These are phyloP conservation scores for sweet orange (Citrus sinensis) DNA, from an alignment of 345 rosid species.

Conservation along the genomic window DVS_A1.0 CM039163.1:40246001-40246500, in stretches of 20 bases:
- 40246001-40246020: background rate
- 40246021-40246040: background rate
- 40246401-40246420: constrained; percentile 91
- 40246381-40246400: constrained; percentile 82
- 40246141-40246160: background rate
- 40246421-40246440: constrained; percentile 64
- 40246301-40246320: constrained; percentile 60
- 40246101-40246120: background rate
- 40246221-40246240: constrained; percentile 59
- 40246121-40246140: background rate
- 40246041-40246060: background rate
- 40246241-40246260: constrained; percentile 66
- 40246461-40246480: background rate
- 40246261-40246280: constrained; percentile 53
- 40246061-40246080: background rate
- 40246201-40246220: constrained; percentile 65
- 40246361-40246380: constrained; percentile 67
- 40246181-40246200: constrained; percentile 5
- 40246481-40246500: background rate
- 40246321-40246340: constrained; percentile 82
- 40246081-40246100: background rate
- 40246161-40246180: background rate
- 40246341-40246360: constrained; percentile 65
- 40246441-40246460: constrained; percentile 3
- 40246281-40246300: constrained; percentile 62